Evolutionary conservation across 1,139 yeast species (phyloP), one percentile per base, ranked within the genome.

Genomic region (Diutina scorzettiae): DNA sequence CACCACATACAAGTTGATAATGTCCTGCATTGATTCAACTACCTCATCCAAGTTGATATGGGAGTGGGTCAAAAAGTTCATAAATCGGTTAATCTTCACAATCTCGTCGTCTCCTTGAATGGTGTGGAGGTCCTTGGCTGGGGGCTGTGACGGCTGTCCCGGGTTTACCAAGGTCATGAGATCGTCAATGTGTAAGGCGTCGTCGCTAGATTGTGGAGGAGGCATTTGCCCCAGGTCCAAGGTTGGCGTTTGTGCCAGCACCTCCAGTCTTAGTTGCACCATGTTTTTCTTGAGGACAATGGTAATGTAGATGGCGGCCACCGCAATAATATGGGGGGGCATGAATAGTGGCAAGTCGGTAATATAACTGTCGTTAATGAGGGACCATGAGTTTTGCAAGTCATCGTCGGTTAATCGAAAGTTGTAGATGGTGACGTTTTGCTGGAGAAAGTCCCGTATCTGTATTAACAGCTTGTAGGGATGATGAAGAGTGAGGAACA

Each of bases 301-400:
- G 0, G 89, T 78, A 45, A 84, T 66, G 57, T 82, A 85, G 14
- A 89, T 63, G n/a, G 95, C 76, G 0, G 94, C 78, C 31, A 82
- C 64, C 1, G 96, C 95, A 12, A 87, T 73, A n/a, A 87, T 75
- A 59, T 87, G 96, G 0, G 98, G 98, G 0, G 97, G 93, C 49
- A 76, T 79, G 12, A 87, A 58, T 43, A 91, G 60, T 45, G 85
- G 89, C 30, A 86, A 64, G 55, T 91, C 97, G 1, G 96, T 85
- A 41, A 86, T 79, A 58, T 83, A 89, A 49, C 91, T 76, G 56
- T 91, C 98, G 56, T 89, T 91, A 42, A 91, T 74, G 46, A 89
- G 68, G 2, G 94, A 81, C 97, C 97, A 89, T 4, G 85, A 69
- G 42, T 83, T 78, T 54, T 89, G 96, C 33, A 82, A 57, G 53